phyloP scores from a whole-genome alignment of 257 asterid genomes.

The Perilla frutescens region DNA sequence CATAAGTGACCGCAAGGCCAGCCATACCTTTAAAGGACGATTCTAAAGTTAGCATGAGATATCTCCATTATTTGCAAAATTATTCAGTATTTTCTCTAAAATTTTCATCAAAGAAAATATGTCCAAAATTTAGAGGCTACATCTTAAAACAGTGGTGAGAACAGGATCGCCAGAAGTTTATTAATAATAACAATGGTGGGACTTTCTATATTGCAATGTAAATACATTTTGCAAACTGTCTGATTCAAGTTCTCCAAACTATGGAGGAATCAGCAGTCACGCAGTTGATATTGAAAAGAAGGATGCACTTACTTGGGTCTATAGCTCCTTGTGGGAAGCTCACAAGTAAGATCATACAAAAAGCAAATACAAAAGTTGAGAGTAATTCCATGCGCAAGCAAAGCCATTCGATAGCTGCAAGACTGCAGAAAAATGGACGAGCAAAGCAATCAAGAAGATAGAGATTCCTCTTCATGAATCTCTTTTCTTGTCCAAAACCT shows the following conservation, averaged over 20 bases:
- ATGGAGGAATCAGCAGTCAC: not conserved
- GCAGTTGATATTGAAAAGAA: conserved; percentile 16
- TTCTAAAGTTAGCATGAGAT: not conserved
- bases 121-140: conserved; percentile 15
- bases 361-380: conserved; percentile 93
- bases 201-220: not conserved
- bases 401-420: conserved; percentile 99
- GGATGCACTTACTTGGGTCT: conserved; percentile 83
- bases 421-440: conserved; percentile 97
- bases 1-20: conserved; percentile 97
- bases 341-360: conserved; percentile 95
- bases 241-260: not conserved
- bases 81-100: not conserved
- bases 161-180: not conserved
- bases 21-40: conserved; percentile 69
- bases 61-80: not conserved
- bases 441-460: conserved; percentile 98
- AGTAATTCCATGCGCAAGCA: conserved; percentile 98
- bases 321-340: conserved; percentile 94
- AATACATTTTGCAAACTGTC: not conserved
- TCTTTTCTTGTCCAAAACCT: conserved; percentile 98
- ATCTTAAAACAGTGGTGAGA: not conserved
- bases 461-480: conserved; percentile 98
- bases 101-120: conserved; percentile 4
- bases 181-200: conserved; percentile 7